Conservation (phyloP, 192 early-diverging fungal species). For the Coemansia sp. region DNA sequence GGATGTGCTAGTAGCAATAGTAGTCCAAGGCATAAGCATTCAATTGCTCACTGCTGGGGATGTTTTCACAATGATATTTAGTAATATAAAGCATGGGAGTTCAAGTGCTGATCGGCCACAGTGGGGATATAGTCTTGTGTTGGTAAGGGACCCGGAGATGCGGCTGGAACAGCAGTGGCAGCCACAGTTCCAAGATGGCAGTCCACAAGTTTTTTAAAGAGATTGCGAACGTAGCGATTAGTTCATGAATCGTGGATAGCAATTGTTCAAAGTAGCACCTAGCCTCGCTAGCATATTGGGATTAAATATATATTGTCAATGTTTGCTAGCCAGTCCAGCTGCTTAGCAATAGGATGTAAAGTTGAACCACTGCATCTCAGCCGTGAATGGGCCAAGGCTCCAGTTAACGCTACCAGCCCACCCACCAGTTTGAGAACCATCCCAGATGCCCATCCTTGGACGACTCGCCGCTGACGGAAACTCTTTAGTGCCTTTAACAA, state of each 20-base stretch:
- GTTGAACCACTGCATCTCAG: slow-evolving; percentile 38
- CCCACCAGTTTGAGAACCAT: slow-evolving; percentile 43
- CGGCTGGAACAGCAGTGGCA: neutral
- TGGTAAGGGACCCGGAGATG: too few species aligned
- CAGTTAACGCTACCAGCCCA: slow-evolving; percentile 56
- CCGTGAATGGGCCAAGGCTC: slow-evolving; percentile 35
- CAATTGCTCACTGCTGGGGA: neutral
- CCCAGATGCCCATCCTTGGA: slow-evolving; percentile 54
- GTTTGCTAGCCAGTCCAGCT: neutral
- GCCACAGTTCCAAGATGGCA: too few species aligned
- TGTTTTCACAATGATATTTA: neutral
- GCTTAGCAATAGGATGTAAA: slow-evolving; percentile 37
- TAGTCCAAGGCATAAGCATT: neutral
- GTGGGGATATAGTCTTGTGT: too few species aligned
- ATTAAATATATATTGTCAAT: neutral
- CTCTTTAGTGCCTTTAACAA: slow-evolving; percentile 1
- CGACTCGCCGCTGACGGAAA: slow-evolving; percentile 39
- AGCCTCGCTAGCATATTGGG: neutral
- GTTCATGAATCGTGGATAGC: neutral
- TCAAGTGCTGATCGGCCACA: too few species aligned
- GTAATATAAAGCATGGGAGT: too few species aligned
- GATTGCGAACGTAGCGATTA: neutral
- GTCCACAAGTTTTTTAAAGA: too few species aligned
- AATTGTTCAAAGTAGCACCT: neutral
- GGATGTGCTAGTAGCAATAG: neutral